Base-by-base conservation (phyloP, 2,329 filamentous ascomycete species). In the Falciphora oryzae region DNA sequence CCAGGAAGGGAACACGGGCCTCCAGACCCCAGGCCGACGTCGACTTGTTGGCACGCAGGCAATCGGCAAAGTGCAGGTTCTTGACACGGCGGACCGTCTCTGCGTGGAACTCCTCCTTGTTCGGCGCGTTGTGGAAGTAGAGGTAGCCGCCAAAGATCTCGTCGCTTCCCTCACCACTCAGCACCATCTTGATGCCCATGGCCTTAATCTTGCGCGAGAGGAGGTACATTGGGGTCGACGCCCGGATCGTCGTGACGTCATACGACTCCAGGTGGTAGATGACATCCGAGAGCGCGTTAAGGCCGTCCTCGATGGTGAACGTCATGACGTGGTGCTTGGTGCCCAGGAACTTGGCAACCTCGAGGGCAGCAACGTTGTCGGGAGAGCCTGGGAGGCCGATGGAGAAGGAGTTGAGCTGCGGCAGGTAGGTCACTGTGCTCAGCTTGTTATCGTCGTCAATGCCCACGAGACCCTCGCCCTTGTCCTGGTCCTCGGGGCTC, bases 141-240 rank as follows among this genome's bases (percentile, higher is more conserved):
- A 99, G 87, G 79, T 99, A 99, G 63, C 95, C 95, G 68, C 95
- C 95, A 71, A 98, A 98, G 76, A 97, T 97, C 81, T 99, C 95
- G 77, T 99, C 95, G 73, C 91, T 95, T 62, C 95, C 95, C 80
- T 99, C 95, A 67, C 95, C 95, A 73, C 91, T 96, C 67, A 99
- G 85, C 65, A 99, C 95, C 95, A 99, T 99, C 87, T 99, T 99
- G 75, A 99, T 91, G 68, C 95, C 95, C 89, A 97, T 94, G 50
- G 93, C 95, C 85, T 99, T 99, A 84, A 99, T 99, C 84, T 99
- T 99, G 76, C 96, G 89, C 67, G 92, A 95, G 61, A 99, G 85
- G 68, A 99, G 83, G 81, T 97, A 99, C 95, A 99, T 99, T 69
- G 95, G 95, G 14, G 95, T 99, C 14, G 94, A 98, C 64, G 95